These are phyloP conservation scores for Apiospora rasikravindrae DNA, from an alignment of 2,329 filamentous ascomycete species.

Conservation along the genomic window DNA sequence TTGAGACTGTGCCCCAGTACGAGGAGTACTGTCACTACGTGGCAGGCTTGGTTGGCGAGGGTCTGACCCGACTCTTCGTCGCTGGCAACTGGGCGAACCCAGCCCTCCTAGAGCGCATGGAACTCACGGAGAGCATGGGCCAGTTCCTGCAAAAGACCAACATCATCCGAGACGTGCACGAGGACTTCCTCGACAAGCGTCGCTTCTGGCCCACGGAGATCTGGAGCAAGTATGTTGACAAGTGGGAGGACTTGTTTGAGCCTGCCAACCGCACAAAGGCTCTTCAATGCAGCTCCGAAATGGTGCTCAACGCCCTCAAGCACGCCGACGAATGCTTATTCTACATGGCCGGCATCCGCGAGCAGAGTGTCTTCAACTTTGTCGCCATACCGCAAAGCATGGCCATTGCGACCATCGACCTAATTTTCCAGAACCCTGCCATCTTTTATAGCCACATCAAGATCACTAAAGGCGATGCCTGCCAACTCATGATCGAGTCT, in stretches of 20 bases:
- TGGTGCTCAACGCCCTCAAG: constrained; percentile 88
- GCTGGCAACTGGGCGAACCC: constrained; percentile 86
- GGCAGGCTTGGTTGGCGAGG: constrained; percentile 96
- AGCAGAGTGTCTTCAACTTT: constrained; percentile 99
- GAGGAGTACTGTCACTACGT: constrained; percentile 98
- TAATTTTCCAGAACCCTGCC: constrained; percentile 88
- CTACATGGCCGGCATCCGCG: constrained; percentile 92
- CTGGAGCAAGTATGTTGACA: constrained; percentile 92
- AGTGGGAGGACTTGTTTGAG: constrained; percentile 89
- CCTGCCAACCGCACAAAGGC: constrained; percentile 78
- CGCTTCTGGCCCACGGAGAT: constrained; percentile 96
- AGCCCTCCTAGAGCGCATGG: constrained; percentile 75
- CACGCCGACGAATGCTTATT: constrained; percentile 94
- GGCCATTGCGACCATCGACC: constrained; percentile 93
- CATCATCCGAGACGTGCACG: constrained; percentile 93
- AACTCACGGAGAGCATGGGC: constrained; percentile 93
- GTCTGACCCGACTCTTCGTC: constrained; percentile 88
- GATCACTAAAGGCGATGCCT: constrained; percentile 94
- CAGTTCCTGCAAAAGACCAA: constrained; percentile 98
- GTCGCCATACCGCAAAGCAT: constrained; percentile 95
- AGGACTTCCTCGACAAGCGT: constrained; percentile 86
- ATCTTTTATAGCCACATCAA: constrained; percentile 91
- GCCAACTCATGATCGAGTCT: constrained; percentile 87
- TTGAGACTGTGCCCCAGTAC: constrained; percentile 86
- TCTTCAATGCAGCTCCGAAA: constrained; percentile 86